Evolutionary conservation across 768 basidiomycete species (phyloP), one percentile per base, ranked within the genome.

Genomic region (Boletus pseudopeckii): DNA sequence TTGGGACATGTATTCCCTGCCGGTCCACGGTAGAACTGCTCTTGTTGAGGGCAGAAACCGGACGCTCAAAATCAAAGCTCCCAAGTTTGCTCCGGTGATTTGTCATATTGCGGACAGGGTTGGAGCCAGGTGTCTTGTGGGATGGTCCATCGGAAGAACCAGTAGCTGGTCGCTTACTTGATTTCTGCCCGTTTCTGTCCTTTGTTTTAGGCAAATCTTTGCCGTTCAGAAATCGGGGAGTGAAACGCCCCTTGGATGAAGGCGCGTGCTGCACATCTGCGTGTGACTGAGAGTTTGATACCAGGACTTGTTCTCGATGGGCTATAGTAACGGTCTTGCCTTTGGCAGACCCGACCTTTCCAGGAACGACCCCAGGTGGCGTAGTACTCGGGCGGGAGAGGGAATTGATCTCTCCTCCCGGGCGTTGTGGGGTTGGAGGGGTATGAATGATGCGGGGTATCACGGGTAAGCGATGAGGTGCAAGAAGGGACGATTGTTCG

Each of bases 61-160:
- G 86, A 34, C 86, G 75, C 68, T 89, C 88, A 59, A 89, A 88
- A 63, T 89, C 87, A 65, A 89, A 88, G 61, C 83, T 86, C 6
- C 86, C 86, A 57, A 86, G 85, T 63, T 86, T 85, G 39, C 74
- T 79, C 2, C 79, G 71, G 45, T 78, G 75, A 30, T 62, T 73
- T 22, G 59, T 62, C 48, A 72, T 70, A 40, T 68, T 70, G 53
- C 70, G 69, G 11, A 41, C 45, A 33, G 48, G 55, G 30, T 42
- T 55, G 17, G 57, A 42, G 15, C 41, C 39, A 26, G 57, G 45
- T 47, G 54, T 14, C 43, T 56, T 60, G 39, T 56, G 54, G 32
- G 37, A 7, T 11, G 52, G 48, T 10, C 18, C 48, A 41, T 58
- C 54, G 10, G 54, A 48, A 13, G 59, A 49, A 34, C 43, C 58